Base-by-base conservation (phyloP, 2,329 filamentous ascomycete species). In the Didymella sp. region DNA sequence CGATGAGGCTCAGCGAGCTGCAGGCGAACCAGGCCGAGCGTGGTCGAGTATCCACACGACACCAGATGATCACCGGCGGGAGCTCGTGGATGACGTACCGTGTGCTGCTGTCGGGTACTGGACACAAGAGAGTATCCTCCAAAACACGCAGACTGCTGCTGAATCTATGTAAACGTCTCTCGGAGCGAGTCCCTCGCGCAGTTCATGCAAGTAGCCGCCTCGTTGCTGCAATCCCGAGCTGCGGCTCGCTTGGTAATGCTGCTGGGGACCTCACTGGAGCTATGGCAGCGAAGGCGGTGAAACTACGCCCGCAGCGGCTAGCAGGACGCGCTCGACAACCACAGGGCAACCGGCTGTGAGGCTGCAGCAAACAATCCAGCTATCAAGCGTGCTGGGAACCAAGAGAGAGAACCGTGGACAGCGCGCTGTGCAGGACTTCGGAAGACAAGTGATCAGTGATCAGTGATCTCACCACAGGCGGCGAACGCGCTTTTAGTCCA, bases 131-230 rank as follows among this genome's bases (percentile, higher is more conserved):
- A 22, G 11, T 37, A 28, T 43, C 11, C 7, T 35, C 13, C 21
- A 27, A 13, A 33, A 33, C 17, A 5, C 28, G 31, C 46, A 43
- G 42, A 46, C 28, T 43, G 54, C 47, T 51, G 28, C 24, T 27
- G 31, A 21, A 45, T 52, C 13, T 25, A 25, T 43, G 28, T 15
- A 28, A 31, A 49, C 40, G 17, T 43, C 48, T 50, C 51, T 48
- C 46, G 40, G 42, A 43, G 59, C 47, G 17, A 6, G 19, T 40
- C 33, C 48, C 61, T 46, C 60, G 51, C 48, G 45, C 49, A 55
- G 47, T 67, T 63, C 61, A 68, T 69, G 69, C 69, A 65, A 59
- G 67, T 68, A 71, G 61, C 69, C 69, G 70, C 69, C 63, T 62
- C 56, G 59, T 60, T 56, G 58, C 44, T 64, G 58, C 60, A 62